Evolutionary conservation across 2,329 filamentous ascomycete genomes (phyloP).

Genomic region (Xylaria sp.): DNA sequence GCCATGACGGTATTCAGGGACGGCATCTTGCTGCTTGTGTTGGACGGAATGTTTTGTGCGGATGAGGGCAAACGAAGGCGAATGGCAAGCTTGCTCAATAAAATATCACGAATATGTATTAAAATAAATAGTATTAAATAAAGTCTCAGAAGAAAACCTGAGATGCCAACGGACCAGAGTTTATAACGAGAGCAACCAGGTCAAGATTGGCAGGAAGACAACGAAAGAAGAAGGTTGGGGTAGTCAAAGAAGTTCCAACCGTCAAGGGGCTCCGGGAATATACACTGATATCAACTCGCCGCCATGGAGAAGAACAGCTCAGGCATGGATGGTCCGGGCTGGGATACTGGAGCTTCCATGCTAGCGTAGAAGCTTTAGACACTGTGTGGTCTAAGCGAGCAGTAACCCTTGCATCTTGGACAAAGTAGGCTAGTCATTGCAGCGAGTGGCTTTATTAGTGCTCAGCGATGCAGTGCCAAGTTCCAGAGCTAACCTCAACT

Average conservation of each 20-base stretch:
- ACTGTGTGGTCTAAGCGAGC: conserved; percentile 24
- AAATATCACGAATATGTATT: conserved; percentile 25
- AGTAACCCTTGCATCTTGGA: not conserved
- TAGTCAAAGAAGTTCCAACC: conserved; percentile 13
- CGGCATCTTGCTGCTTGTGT: conserved; percentile 56
- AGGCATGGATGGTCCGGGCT: conserved; percentile 12
- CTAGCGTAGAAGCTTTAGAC: not conserved
- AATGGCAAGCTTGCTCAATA: not conserved
- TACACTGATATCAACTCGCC: conserved; percentile 17
- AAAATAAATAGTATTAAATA: conserved; percentile 27
- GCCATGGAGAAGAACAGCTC: conserved; percentile 21
- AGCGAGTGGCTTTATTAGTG: conserved; percentile 28
- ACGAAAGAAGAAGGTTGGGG: conserved; percentile 33
- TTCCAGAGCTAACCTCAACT: conserved; percentile 25
- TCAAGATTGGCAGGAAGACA: conserved; percentile 25
- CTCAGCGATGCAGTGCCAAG: conserved; percentile 21
- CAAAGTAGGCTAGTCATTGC: conserved; percentile 8
- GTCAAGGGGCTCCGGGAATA: conserved; percentile 33
- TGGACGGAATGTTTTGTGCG: not conserved
- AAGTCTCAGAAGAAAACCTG: conserved; percentile 17
- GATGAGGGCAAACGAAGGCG: conserved; percentile 23
- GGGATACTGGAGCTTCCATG: conserved; percentile 6
- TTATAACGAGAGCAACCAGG: conserved; percentile 31
- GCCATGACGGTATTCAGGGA: conserved; percentile 66
- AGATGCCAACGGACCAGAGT: conserved; percentile 27